phyloP scores from a whole-genome alignment of 371 early-diverging fungal genomes.

The Rhizopus stolonifer region DNA sequence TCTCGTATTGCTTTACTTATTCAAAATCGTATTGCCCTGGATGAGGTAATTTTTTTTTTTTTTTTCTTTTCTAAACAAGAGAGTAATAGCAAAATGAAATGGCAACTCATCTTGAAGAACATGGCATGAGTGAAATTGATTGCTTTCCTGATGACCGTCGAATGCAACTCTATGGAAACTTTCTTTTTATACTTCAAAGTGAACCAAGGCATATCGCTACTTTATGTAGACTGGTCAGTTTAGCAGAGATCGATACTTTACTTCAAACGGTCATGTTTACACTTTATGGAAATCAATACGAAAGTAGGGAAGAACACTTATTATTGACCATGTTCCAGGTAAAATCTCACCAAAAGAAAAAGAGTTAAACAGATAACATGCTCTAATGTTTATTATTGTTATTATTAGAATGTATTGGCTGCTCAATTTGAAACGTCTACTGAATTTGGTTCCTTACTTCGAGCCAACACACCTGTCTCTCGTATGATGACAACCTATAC shows the following conservation, averaged over 20 bases:
- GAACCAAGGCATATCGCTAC: conserved; percentile 90
- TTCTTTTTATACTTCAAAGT: conserved; percentile 88
- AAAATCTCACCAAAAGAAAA: background rate
- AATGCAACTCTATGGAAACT: conserved; percentile 84
- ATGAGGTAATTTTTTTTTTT: conserved; percentile 54
- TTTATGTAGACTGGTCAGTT: conserved; percentile 75
- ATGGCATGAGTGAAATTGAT: conserved; percentile 63
- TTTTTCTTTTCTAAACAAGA: background rate
- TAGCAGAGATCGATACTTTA: conserved; percentile 89
- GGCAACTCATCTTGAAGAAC: conserved; percentile 70
- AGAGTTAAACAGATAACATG: too few relatives aligned
- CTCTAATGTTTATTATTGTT: background rate
- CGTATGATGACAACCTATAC: conserved; percentile 97
- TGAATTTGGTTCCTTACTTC: conserved; percentile 83
- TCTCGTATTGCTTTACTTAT: conserved; percentile 88
- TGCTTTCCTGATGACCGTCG: conserved; percentile 73
- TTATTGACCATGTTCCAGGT: conserved; percentile 95
- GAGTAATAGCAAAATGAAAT: conserved; percentile 81
- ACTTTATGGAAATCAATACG: conserved; percentile 93
- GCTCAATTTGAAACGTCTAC: conserved; percentile 87
- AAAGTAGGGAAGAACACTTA: conserved; percentile 91
- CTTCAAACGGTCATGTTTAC: conserved; percentile 96
- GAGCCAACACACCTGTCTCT: conserved; percentile 94
- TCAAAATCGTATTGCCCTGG: conserved; percentile 89
- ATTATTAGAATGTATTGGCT: conserved; percentile 73